phyloP scores from a whole-genome alignment of 2,329 filamentous ascomycete species.

The Scytalidium sp. region DNA sequence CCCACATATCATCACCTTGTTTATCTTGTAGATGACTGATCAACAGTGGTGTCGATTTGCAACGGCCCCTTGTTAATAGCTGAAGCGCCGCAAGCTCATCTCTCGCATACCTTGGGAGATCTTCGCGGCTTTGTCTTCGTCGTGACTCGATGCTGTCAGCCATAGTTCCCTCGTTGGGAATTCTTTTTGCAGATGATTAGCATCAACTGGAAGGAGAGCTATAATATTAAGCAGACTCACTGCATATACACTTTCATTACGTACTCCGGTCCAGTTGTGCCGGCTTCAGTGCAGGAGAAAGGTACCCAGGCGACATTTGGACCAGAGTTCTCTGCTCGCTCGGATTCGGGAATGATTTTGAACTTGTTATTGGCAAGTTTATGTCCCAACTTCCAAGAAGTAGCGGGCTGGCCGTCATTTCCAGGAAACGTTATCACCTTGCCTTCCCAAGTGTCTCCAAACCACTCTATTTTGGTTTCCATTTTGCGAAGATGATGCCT shows the following conservation, averaged over 20 bases:
- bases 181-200: background rate
- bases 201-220: background rate
- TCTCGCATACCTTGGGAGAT: background rate
- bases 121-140: background rate
- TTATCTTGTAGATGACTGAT: background rate
- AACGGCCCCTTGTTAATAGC: background rate
- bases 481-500: no score
- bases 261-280: background rate
- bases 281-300: background rate
- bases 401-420: no score
- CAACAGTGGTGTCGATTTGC: background rate
- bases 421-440: no score
- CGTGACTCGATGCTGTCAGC: background rate
- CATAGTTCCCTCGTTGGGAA: background rate
- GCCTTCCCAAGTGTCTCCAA: no score
- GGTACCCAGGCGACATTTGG: background rate
- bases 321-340: no score
- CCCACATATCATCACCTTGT: background rate
- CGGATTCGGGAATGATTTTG: conserved; percentile 6
- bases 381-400: no score
- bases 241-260: background rate
- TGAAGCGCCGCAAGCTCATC: background rate
- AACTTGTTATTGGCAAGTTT: background rate
- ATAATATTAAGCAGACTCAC: no score
- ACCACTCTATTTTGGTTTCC: no score